Conservation (phyloP, 2,329 filamentous ascomycete genomes). For the Hymenoscyphus salicellus region DNA sequence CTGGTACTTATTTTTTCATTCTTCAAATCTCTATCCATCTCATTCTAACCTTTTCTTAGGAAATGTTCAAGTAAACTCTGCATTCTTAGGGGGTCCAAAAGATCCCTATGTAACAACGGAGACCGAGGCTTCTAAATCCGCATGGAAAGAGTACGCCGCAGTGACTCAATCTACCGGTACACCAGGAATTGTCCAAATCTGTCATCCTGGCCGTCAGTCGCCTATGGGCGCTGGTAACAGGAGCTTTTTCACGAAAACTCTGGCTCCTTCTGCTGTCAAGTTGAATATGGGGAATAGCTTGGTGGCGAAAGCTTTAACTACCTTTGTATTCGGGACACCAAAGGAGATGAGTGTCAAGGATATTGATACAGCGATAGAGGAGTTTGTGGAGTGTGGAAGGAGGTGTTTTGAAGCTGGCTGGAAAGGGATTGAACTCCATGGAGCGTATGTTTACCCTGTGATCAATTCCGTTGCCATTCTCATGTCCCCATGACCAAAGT, state of each 20-base stretch:
- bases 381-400: constrained; percentile 53
- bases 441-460: constrained; percentile 39
- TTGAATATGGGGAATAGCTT: constrained; percentile 42
- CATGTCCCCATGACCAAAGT: no score
- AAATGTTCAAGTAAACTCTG: constrained; percentile 45
- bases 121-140: constrained; percentile 27
- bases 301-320: constrained; percentile 29
- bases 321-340: constrained; percentile 50
- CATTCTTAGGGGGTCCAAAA: constrained; percentile 37
- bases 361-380: constrained; percentile 50
- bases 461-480: no score
- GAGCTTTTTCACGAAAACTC: constrained; percentile 38
- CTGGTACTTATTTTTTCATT: constrained; percentile 35
- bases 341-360: constrained; percentile 54
- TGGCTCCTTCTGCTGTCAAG: constrained; percentile 45
- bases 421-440: constrained; percentile 53
- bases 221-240: constrained; percentile 40
- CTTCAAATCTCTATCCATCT: not conserved
- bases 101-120: constrained; percentile 37
- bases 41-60: constrained; percentile 30
- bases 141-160: constrained; percentile 42
- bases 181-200: constrained; percentile 45
- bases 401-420: constrained; percentile 50
- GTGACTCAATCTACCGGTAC: constrained; percentile 37
- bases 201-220: constrained; percentile 48